Evolutionary conservation across 2,329 filamentous ascomycete species (phyloP).

Genomic region (Diaporthe caulivora): DNA sequence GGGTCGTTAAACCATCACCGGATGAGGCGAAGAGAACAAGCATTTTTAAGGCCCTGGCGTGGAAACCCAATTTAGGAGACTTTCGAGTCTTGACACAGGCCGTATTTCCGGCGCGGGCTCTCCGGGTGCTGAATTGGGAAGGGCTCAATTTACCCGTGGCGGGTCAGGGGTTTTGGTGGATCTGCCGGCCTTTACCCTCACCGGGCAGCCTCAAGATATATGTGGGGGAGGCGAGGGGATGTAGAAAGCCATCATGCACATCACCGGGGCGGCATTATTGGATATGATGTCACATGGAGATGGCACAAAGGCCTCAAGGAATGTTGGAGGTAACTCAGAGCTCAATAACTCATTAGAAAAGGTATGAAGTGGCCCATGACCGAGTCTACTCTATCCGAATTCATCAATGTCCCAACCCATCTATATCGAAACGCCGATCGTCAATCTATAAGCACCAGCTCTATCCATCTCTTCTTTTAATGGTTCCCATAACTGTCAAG

Average conservation of each 20-base stretch:
- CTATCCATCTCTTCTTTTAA: slow-evolving; percentile 18
- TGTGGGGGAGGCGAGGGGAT: neutral
- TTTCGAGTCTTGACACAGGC: slow-evolving; percentile 7
- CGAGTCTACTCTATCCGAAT: slow-evolving; percentile 29
- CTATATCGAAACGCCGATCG: slow-evolving; percentile 20
- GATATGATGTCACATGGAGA: neutral
- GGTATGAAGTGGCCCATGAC: neutral
- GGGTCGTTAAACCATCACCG: neutral
- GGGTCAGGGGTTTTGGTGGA: slow-evolving; percentile 24
- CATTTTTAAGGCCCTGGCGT: no score
- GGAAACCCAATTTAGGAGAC: neutral
- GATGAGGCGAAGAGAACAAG: neutral
- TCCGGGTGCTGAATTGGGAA: slow-evolving; percentile 22
- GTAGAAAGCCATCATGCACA: no score
- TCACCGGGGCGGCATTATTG: no score
- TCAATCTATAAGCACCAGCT: slow-evolving; percentile 15
- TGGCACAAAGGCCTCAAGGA: neutral
- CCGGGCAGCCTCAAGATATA: neutral
- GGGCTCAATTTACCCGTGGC: slow-evolving; percentile 19
- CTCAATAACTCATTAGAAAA: slow-evolving; percentile 1
- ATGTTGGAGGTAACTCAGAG: neutral
- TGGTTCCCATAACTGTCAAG: neutral
- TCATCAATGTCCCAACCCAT: slow-evolving; percentile 5
- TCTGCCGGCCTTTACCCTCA: neutral
- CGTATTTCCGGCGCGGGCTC: slow-evolving; percentile 21